These are phyloP conservation scores for Cephalotrichum gorgonifer DNA, from an alignment of 2,329 filamentous ascomycete genomes.

Conservation along the genomic window DNA sequence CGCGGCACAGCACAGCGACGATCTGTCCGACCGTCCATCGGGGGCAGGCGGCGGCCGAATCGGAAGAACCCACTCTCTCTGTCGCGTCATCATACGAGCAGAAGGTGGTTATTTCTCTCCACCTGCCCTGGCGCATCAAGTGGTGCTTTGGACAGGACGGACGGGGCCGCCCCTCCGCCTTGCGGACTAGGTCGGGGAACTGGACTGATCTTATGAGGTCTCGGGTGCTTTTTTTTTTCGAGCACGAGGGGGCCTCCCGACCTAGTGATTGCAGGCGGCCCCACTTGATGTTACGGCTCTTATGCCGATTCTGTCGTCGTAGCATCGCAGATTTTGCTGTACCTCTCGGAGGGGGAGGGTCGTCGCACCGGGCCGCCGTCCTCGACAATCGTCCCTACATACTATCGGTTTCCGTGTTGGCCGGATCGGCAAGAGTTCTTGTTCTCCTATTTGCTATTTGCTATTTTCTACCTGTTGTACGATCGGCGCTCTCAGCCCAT, in stretches of 20 bases:
- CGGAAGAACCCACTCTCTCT: background rate
- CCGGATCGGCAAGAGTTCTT: too few species aligned
- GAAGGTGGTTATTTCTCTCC: background rate
- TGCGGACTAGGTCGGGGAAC: too few species aligned
- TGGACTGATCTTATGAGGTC: background rate
- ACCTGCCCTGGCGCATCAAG: background rate
- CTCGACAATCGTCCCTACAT: background rate
- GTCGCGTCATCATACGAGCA: background rate
- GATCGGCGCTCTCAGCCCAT: background rate
- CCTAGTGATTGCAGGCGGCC: background rate
- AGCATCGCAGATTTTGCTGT: background rate
- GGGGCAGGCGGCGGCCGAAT: background rate
- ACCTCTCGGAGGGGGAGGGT: background rate
- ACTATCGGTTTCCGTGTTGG: too few species aligned
- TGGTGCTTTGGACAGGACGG: background rate
- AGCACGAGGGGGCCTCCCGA: too few species aligned
- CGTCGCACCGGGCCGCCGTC: background rate
- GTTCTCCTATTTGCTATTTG: background rate
- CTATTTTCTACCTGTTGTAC: background rate
- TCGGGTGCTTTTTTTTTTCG: too few species aligned
- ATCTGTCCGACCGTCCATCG: too few species aligned
- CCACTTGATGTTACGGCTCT: background rate
- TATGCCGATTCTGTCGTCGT: background rate
- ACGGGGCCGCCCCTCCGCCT: background rate
- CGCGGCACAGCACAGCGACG: too few species aligned